Percentiles rank a stretch among this genome's conserved stretches.
phyloP scores from a whole-genome alignment of 257 asterid species.

The Solanum corneliomulleri region DNA sequence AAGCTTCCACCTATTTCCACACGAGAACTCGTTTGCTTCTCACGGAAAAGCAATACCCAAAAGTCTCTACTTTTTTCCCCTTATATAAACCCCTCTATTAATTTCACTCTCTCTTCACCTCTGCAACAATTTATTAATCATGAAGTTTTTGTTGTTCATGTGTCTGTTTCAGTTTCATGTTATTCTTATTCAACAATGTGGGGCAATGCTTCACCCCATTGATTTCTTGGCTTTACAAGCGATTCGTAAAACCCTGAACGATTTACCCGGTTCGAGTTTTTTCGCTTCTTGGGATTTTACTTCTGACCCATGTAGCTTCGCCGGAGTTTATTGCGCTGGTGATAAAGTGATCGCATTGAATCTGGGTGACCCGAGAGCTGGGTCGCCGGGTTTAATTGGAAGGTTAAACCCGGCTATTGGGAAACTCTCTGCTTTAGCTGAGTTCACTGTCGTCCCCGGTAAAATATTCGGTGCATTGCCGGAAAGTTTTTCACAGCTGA shows the following conservation, averaged over 20 bases:
- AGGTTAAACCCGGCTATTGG: conserved; percentile 72
- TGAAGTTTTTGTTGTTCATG: background rate
- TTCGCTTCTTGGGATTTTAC: conserved; percentile 90
- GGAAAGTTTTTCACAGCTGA: conserved; percentile 40
- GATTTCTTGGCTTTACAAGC: conserved; percentile 90
- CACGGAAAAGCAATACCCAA: conserved; percentile 35
- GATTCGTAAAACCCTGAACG: conserved; percentile 46
- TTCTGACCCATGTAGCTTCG: conserved; percentile 72
- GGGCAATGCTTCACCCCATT: conserved; percentile 63
- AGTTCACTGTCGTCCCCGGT: conserved; percentile 82
- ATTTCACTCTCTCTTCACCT: background rate
- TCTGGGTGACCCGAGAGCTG: conserved; percentile 90
- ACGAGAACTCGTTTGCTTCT: conserved; percentile 12
- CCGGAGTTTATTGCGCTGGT: conserved; percentile 67
- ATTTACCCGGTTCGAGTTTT: conserved; percentile 70
- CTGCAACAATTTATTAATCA: conserved; percentile 3
- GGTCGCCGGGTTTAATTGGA: conserved; percentile 66
- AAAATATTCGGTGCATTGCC: conserved; percentile 62
- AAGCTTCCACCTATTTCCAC: conserved; percentile 24
- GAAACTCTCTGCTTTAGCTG: conserved; percentile 53
- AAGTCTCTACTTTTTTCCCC: background rate
- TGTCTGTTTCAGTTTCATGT: conserved; percentile 12
- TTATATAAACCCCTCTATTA: conserved; percentile 17
- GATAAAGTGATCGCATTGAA: conserved; percentile 66
- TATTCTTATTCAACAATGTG: background rate